A percentile compares a stretch with the other conserved stretches of the same genome.
These are phyloP conservation scores for Kwoniella bestiolae DNA, from an alignment of 768 basidiomycete genomes.

Conservation along the genomic window DNA sequence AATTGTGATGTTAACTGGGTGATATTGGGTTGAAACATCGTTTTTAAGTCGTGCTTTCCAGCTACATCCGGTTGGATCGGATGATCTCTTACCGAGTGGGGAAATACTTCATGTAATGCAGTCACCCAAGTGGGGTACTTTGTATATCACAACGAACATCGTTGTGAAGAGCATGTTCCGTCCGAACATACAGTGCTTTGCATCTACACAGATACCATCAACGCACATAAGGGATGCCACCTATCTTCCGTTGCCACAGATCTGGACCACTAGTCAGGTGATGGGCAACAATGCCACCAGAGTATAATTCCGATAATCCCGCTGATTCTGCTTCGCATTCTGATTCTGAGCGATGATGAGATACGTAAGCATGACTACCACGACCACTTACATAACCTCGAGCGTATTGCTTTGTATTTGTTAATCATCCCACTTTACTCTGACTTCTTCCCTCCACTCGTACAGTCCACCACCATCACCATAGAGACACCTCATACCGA, in stretches of 20 bases:
- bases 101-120: too few species aligned
- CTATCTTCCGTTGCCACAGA: neutral
- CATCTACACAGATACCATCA: neutral
- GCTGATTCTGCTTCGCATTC: neutral
- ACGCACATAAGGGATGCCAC: neutral
- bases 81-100: neutral
- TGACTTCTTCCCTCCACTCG: constrained; percentile 24
- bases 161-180: neutral
- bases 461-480: constrained; percentile 9
- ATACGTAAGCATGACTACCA: constrained; percentile 17
- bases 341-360: neutral
- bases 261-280: neutral
- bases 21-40: neutral
- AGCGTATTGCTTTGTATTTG: too few species aligned
- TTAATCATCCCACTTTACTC: too few species aligned
- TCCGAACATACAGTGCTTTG: neutral
- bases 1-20: neutral
- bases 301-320: neutral
- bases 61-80: neutral
- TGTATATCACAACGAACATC: too few species aligned
- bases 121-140: neutral
- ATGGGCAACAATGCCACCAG: neutral
- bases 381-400: constrained; percentile 26
- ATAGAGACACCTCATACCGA: neutral
- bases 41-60: neutral